A percentile compares a stretch with the other conserved stretches of the same genome.
Conservation (phyloP, 352 stramenopile species). For the Blastocystis sp. region DNA sequence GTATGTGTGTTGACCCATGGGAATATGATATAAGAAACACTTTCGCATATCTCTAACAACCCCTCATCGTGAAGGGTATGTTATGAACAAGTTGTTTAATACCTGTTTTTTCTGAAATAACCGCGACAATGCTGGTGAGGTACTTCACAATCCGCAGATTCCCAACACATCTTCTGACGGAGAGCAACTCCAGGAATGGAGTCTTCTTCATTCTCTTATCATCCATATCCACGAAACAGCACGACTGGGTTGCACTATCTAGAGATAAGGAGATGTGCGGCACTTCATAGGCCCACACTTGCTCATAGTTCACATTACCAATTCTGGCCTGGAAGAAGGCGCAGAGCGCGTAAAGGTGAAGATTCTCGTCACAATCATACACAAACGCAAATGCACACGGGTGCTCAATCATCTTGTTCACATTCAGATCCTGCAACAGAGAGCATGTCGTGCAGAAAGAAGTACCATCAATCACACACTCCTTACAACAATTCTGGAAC, state of each 20-base stretch:
- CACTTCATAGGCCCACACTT: neutral
- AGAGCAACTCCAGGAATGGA: neutral
- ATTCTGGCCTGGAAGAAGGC: neutral
- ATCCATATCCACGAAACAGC: neutral
- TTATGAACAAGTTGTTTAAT: neutral
- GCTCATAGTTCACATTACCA: neutral
- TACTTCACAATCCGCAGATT: neutral
- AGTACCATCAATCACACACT: neutral
- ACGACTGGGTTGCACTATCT: neutral
- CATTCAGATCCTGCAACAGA: neutral
- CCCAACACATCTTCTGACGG: neutral
- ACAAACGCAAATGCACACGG: neutral
- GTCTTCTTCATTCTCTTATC: neutral
- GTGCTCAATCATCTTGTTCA: neutral
- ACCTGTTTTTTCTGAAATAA: neutral
- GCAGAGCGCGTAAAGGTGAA: neutral
- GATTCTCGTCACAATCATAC: neutral
- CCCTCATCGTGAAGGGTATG: too few relatives aligned
- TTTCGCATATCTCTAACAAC: too few relatives aligned
- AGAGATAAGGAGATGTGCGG: neutral
- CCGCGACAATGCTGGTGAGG: neutral
- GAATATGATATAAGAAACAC: too few relatives aligned
- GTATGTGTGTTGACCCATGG: neutral
- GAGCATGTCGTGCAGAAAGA: neutral
- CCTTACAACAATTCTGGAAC: neutral